Conservation (phyloP, 768 basidiomycete species). For the Phlegmacium glaucopus region DNA sequence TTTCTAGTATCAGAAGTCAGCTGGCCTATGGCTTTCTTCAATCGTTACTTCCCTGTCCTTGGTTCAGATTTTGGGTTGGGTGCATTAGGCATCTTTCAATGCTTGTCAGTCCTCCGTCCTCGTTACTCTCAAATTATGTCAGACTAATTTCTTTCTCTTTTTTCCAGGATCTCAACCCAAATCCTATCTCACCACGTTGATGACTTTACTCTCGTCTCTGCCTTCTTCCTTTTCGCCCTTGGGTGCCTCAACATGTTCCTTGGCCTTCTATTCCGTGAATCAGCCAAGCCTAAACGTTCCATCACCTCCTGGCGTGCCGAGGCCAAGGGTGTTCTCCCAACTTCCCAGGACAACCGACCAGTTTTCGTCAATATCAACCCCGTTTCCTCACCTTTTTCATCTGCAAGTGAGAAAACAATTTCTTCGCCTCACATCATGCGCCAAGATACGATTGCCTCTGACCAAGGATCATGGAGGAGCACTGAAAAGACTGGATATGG, state of each 20-base stretch:
- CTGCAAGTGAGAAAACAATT: constrained; percentile 30
- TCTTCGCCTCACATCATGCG: constrained; percentile 10
- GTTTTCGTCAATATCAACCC: constrained; percentile 30
- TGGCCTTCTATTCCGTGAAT: constrained; percentile 68
- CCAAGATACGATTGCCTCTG: neutral
- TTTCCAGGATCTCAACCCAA: neutral
- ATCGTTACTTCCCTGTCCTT: constrained; percentile 89
- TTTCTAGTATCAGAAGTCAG: constrained; percentile 64
- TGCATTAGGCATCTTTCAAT: constrained; percentile 83
- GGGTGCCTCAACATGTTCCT: constrained; percentile 87
- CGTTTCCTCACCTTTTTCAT: constrained; percentile 27
- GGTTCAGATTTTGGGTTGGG: constrained; percentile 84
- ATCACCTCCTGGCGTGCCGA: constrained; percentile 62
- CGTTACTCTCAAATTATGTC: neutral
- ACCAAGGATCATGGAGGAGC: constrained; percentile 5
- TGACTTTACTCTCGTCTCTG: constrained; percentile 85
- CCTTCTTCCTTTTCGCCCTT: constrained; percentile 88
- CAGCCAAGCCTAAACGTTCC: constrained; percentile 58
- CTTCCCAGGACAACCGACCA: constrained; percentile 30
- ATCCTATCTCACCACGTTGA: constrained; percentile 78
- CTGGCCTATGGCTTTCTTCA: constrained; percentile 78
- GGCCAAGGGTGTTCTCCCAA: constrained; percentile 50
- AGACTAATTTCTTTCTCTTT: neutral
- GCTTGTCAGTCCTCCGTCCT: constrained; percentile 12
- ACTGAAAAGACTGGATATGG: constrained; percentile 54